phyloP scores from a whole-genome alignment of 257 asterid genomes.

The Solanum dulcamara region DNA sequence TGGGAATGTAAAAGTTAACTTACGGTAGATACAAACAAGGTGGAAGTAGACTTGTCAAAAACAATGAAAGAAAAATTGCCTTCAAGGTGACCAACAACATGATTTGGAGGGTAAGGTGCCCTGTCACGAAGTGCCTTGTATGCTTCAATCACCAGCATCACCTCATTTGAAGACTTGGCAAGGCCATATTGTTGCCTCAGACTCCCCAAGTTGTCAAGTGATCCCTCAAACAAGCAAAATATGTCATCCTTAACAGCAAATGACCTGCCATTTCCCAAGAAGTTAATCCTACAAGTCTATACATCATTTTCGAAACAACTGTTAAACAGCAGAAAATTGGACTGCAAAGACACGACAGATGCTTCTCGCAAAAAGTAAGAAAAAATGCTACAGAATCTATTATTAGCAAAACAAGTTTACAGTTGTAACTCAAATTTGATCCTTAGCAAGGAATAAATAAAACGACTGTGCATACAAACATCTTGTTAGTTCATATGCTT shows the following conservation, averaged over 20 bases:
- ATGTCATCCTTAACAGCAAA: constrained; percentile 94
- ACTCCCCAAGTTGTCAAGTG: constrained; percentile 86
- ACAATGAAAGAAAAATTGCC: constrained; percentile 84
- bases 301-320: background rate
- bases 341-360: background rate
- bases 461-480: background rate
- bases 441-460: background rate
- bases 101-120: constrained; percentile 97
- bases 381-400: background rate
- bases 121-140: constrained; percentile 94
- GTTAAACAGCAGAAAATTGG: background rate
- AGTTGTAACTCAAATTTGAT: background rate
- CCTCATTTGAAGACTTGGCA: constrained; percentile 86
- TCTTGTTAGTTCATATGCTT: background rate
- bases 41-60: constrained; percentile 79
- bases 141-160: constrained; percentile 88
- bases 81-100: constrained; percentile 89
- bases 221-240: constrained; percentile 93
- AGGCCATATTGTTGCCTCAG: constrained; percentile 88
- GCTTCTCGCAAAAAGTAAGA: background rate
- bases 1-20: constrained; percentile 20
- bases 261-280: constrained; percentile 35
- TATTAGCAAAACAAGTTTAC: background rate
- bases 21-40: constrained; percentile 89
- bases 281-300: background rate